Conservation (phyloP, 768 basidiomycete genomes). For the Cantharellus cinnabarinus region DNA sequence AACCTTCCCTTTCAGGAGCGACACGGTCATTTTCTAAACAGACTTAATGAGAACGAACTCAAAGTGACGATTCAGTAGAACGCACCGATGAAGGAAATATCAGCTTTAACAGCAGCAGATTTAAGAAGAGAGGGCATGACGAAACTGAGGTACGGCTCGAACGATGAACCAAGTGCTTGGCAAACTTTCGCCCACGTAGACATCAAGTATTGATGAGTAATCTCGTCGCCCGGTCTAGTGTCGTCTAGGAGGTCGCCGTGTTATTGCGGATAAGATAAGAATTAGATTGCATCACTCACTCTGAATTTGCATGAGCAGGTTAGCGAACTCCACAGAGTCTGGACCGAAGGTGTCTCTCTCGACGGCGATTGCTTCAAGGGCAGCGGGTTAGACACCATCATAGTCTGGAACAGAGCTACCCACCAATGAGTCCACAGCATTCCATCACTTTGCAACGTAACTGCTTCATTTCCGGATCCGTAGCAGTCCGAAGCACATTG, state of each 20-base stretch:
- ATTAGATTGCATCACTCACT: slow-evolving; percentile 24
- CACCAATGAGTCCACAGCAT: slow-evolving; percentile 71
- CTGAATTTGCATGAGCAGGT: slow-evolving; percentile 56
- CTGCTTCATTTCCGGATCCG: slow-evolving; percentile 41
- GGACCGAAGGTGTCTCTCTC: slow-evolving; percentile 59
- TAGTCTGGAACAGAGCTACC: slow-evolving; percentile 9
- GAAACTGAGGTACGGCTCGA: slow-evolving; percentile 66
- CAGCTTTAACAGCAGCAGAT: slow-evolving; percentile 61
- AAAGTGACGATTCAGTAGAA: slow-evolving; percentile 4
- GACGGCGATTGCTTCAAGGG: slow-evolving; percentile 53
- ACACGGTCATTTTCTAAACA: slow-evolving; percentile 25
- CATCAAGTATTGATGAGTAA: slow-evolving; percentile 50
- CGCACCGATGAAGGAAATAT: slow-evolving; percentile 52
- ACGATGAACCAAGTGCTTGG: slow-evolving; percentile 65
- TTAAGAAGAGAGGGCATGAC: slow-evolving; percentile 65
- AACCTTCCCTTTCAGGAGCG: slow-evolving; percentile 45
- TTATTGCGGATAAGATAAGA: not conserved
- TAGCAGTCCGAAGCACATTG: slow-evolving; percentile 53
- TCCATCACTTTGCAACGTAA: slow-evolving; percentile 71
- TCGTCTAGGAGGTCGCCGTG: not conserved
- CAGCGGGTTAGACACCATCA: slow-evolving; percentile 1
- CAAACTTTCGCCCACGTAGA: slow-evolving; percentile 81
- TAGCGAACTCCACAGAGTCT: slow-evolving; percentile 51
- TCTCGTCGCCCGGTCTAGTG: slow-evolving; percentile 35
- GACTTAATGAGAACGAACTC: not conserved